Base-by-base conservation (phyloP, 2,329 filamentous ascomycete genomes). In the Dryadomyces sulphureus region DNA sequence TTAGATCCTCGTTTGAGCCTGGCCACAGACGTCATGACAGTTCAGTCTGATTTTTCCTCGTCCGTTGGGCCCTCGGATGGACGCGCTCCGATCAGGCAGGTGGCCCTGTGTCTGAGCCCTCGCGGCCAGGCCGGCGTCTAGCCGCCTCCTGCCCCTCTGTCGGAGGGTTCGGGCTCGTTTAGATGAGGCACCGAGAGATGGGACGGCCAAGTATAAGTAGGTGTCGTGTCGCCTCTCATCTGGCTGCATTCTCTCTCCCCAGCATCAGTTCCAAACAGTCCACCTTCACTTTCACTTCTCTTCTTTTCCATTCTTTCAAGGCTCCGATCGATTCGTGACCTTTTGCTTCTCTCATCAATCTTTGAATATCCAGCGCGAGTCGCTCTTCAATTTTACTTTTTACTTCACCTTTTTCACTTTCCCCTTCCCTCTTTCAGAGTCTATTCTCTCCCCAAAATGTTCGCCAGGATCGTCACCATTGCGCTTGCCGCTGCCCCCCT, bases 401-500 rank as follows among this genome's bases (percentile, higher is more conserved):
- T 7, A 32, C 16, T 14, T 32, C 16, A 12, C 11, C 16, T 32
- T 32, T 32, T 32, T 14, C 35, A 47, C n/a, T n/a, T 14, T 17
- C 17, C 35, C 9, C n/a, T 22, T 20, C 24, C 5, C 11, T 27
- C 24, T 41, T 41, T 32, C 17, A 30, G 1, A 41, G 6, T 16
- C 6, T 7, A 2, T 16, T 35, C 19, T 21, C 22, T 45, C 25
- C 25, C 24, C 52, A 59, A 47, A 22, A 64, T 62, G 57, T 53
- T 54, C 45, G 50, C 59, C 56, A 63, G 61, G 52, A 52, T 52
- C 43, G 38, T 66, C 49, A 50, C 62, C 52, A 59, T 75, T 56
- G 63, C 76, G 60, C 59, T 79, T 56, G 65, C 72, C 54, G 62
- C 68, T 50, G 68, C 68, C 55, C 63, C 70, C 52, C 67, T 81